phyloP scores from a whole-genome alignment of 352 stramenopile genomes.

The Pythium diclinum region DNA sequence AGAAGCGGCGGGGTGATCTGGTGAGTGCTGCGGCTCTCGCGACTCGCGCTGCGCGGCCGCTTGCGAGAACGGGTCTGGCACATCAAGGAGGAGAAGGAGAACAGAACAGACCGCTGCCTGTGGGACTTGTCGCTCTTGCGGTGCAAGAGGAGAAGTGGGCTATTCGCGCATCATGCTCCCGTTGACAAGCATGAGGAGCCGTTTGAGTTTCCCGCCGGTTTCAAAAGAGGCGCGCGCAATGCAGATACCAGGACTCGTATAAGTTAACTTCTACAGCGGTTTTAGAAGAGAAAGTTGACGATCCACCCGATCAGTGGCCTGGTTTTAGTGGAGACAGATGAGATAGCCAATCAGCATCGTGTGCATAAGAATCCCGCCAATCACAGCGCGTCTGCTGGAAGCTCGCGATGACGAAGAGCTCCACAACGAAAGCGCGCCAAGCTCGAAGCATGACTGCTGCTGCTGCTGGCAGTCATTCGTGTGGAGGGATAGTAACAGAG shows the following conservation, averaged over 20 bases:
- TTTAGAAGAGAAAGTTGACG: conserved; percentile 7
- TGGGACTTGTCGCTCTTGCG: conserved; percentile 20
- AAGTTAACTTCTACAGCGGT: neutral
- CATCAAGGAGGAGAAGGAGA: conserved; percentile 3
- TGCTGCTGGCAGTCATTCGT: neutral
- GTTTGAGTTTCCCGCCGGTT: conserved; percentile 21
- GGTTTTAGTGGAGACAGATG: neutral
- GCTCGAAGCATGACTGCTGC: neutral
- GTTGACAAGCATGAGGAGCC: neutral
- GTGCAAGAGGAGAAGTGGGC: conserved; percentile 25
- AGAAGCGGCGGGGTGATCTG: conserved; percentile 5
- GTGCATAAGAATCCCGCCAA: conserved; percentile 36
- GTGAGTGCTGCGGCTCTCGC: neutral
- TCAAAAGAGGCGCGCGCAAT: conserved; percentile 11
- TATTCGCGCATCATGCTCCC: neutral
- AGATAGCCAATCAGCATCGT: conserved; percentile 32
- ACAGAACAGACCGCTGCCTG: neutral
- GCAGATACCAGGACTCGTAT: neutral
- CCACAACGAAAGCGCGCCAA: conserved; percentile 1
- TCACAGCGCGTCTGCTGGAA: conserved; percentile 14
- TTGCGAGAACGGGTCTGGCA: conserved; percentile 11
- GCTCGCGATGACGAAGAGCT: neutral
- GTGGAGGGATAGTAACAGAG: neutral
- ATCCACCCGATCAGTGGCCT: conserved; percentile 10
- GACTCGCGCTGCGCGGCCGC: conserved; percentile 10